Conservation (phyloP, 257 asterid genomes). For the Plantago ovata region DNA sequence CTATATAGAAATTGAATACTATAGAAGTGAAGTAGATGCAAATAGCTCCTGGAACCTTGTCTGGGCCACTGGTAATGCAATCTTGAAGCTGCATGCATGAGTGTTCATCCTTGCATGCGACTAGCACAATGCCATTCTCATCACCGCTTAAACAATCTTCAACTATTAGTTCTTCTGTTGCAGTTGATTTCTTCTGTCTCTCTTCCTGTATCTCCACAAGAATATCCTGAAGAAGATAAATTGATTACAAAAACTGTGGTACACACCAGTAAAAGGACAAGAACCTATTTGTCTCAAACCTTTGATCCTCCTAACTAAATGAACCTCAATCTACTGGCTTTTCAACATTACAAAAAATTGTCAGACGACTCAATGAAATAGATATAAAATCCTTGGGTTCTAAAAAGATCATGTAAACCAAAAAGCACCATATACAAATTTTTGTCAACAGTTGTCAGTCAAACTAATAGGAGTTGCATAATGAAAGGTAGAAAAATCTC, state of each 20-base stretch:
- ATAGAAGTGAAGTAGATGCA: neutral
- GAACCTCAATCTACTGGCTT: constrained; percentile 1
- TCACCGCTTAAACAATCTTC: constrained; percentile 29
- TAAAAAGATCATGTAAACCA: constrained; percentile 5
- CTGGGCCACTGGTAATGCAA: constrained; percentile 63
- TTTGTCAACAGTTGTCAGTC: constrained; percentile 5
- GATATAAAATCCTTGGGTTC: neutral
- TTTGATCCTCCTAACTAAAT: constrained; percentile 3
- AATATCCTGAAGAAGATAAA: constrained; percentile 55
- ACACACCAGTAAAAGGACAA: constrained; percentile 9
- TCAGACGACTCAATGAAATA: neutral
- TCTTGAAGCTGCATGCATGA: constrained; percentile 93
- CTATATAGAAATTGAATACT: neutral
- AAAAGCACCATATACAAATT: constrained; percentile 13
- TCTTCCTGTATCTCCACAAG: constrained; percentile 79
- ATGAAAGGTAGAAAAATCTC: constrained; percentile 41
- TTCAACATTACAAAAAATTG: constrained; percentile 14
- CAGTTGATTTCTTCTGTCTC: constrained; percentile 48
- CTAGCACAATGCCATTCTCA: constrained; percentile 60
- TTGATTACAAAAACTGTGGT: constrained; percentile 7
- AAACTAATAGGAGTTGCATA: constrained; percentile 17
- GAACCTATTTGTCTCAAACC: constrained; percentile 6
- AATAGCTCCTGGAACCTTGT: constrained; percentile 45
- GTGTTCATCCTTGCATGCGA: constrained; percentile 90
- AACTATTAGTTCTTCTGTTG: constrained; percentile 36